A percentile compares a stretch with the other conserved stretches of the same genome.
phyloP scores from a whole-genome alignment of 148 eudicot species.

The Chenopodium quinoa region DNA sequence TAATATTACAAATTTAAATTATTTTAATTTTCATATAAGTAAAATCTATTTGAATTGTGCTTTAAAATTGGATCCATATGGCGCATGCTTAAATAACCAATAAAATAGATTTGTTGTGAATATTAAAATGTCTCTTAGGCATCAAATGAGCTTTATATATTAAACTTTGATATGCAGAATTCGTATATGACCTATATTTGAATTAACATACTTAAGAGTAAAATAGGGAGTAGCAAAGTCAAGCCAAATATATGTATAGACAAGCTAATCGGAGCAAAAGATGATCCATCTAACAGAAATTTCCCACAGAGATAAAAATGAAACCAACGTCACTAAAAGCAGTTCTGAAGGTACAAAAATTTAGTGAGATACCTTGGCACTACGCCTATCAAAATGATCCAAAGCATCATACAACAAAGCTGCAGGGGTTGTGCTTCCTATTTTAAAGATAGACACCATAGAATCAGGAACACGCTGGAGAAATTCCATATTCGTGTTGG shows the following conservation, averaged over 20 bases:
- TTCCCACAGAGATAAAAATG: slow-evolving; percentile 3
- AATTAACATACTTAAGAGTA: too few relatives aligned
- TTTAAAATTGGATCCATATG: too few relatives aligned
- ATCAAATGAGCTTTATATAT: too few relatives aligned
- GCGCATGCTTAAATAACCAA: too few relatives aligned
- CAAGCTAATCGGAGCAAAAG: background rate
- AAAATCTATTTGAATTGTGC: too few relatives aligned
- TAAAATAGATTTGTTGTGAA: too few relatives aligned
- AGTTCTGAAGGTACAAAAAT: background rate
- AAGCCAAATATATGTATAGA: background rate
- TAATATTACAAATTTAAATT: too few relatives aligned
- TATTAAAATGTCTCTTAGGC: too few relatives aligned
- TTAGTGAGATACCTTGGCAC: slow-evolving; percentile 73
- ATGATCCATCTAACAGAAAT: background rate
- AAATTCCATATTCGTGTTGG: slow-evolving; percentile 88
- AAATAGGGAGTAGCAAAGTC: too few relatives aligned
- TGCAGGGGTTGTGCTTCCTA: slow-evolving; percentile 96
- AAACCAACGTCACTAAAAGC: background rate
- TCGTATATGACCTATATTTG: too few relatives aligned
- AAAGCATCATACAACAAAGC: slow-evolving; percentile 94
- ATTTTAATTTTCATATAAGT: too few relatives aligned
- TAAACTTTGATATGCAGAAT: too few relatives aligned
- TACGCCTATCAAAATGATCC: slow-evolving; percentile 92
- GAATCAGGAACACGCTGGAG: slow-evolving; percentile 97
- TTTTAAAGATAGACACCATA: slow-evolving; percentile 83